Conservation (phyloP, 139 green algal species). For the Volvox africanus region DNA sequence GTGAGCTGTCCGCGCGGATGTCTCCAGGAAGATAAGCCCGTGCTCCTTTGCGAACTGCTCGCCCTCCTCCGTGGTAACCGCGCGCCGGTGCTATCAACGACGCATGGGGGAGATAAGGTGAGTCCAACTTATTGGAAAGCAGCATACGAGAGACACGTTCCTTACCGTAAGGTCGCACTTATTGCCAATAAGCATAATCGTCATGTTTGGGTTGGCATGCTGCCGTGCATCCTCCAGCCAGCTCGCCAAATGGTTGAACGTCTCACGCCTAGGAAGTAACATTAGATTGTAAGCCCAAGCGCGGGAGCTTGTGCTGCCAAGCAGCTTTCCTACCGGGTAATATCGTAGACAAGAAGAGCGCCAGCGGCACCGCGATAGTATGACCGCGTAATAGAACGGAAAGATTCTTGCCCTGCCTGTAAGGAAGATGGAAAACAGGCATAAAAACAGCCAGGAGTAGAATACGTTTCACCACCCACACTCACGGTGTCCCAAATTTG, state of each 20-base stretch:
- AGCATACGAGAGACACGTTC: not conserved
- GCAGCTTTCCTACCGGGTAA: conserved; percentile 73
- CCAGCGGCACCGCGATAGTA: conserved; percentile 99
- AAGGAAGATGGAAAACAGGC: not conserved
- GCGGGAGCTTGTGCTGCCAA: not conserved
- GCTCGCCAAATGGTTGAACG: conserved; percentile 96
- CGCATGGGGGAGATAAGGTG: not conserved
- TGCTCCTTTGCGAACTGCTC: conserved; percentile 99
- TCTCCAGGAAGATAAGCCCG: conserved; percentile 99
- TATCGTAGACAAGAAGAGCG: conserved; percentile 99
- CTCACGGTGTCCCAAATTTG: conserved; percentile 97
- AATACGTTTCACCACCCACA: not conserved
- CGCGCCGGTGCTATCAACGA: conserved; percentile 83
- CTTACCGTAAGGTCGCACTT: conserved; percentile 94
- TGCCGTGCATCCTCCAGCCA: conserved; percentile 99
- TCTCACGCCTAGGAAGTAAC: conserved; percentile 85
- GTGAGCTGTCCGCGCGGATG: conserved; percentile 96
- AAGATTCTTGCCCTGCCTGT: conserved; percentile 97
- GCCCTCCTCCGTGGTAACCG: conserved; percentile 97
- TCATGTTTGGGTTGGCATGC: conserved; percentile 99
- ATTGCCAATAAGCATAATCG: conserved; percentile 99
- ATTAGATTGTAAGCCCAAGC: not conserved
- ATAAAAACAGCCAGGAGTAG: no score
- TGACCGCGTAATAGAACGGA: conserved; percentile 97
- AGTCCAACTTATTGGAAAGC: not conserved